Conservation (phyloP, 2,329 filamentous ascomycete species). For the Chaetomium olivaceum region DNA sequence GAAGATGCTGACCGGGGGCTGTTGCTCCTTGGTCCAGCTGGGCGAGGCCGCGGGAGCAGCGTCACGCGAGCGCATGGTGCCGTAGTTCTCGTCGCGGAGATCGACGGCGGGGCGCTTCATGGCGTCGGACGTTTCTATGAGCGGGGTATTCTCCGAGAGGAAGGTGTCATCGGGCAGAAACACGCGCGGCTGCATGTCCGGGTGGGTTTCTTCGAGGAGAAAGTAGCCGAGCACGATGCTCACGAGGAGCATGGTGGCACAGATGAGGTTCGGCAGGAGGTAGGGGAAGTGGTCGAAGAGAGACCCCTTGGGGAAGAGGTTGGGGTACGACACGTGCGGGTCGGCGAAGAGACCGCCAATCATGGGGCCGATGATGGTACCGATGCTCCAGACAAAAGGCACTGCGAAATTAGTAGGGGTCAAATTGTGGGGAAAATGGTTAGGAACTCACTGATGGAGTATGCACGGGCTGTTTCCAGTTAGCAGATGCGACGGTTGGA, state of each 20-base stretch:
- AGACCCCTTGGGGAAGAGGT: slow-evolving; percentile 64
- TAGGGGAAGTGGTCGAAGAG: slow-evolving; percentile 82
- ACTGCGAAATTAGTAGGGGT: slow-evolving; percentile 41
- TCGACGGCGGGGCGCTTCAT: slow-evolving; percentile 73
- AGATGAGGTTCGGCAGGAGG: slow-evolving; percentile 84
- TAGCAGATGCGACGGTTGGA: slow-evolving; percentile 16
- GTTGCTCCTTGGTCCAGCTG: slow-evolving; percentile 38
- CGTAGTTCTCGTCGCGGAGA: slow-evolving; percentile 75
- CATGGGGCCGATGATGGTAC: slow-evolving; percentile 83
- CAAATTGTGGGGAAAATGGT: neutral
- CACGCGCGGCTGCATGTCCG: slow-evolving; percentile 67
- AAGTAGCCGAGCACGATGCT: slow-evolving; percentile 81
- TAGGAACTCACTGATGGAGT: slow-evolving; percentile 61
- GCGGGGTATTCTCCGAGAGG: slow-evolving; percentile 67
- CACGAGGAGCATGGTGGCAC: slow-evolving; percentile 70
- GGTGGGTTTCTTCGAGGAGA: slow-evolving; percentile 85
- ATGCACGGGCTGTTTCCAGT: slow-evolving; percentile 66
- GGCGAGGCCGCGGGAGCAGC: slow-evolving; percentile 43
- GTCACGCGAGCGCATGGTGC: slow-evolving; percentile 58
- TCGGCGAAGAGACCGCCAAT: slow-evolving; percentile 86
- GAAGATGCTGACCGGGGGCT: slow-evolving; percentile 48
- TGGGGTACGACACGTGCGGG: slow-evolving; percentile 72
- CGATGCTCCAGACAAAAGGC: slow-evolving; percentile 92
- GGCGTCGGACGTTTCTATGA: slow-evolving; percentile 73
- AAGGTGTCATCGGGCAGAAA: slow-evolving; percentile 51